Evolutionary conservation across 805 yeast species (phyloP).

Genomic region (Pichia pseudocactophila): DNA sequence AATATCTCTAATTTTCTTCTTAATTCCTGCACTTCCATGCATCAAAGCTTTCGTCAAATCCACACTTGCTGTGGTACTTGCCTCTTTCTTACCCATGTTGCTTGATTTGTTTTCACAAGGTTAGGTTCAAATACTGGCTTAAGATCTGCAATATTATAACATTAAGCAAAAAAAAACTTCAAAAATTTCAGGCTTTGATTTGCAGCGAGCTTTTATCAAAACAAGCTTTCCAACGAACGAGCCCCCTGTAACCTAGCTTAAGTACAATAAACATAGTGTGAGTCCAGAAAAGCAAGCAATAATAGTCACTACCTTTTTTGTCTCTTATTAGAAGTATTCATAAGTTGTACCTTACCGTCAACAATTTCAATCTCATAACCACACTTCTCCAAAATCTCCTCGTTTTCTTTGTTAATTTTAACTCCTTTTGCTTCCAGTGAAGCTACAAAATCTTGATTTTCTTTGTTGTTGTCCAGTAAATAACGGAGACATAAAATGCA

Average conservation of each 20-base stretch:
- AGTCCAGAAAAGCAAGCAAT: too few relatives aligned
- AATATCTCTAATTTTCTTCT: constrained; percentile 80
- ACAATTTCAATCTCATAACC: constrained; percentile 71
- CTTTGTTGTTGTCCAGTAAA: constrained; percentile 50
- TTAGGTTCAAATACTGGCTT: too few relatives aligned
- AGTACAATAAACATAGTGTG: too few relatives aligned
- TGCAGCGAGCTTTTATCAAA: too few relatives aligned
- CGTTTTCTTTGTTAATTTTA: constrained; percentile 49
- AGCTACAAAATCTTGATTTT: constrained; percentile 72
- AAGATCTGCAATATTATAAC: too few relatives aligned
- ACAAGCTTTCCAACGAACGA: too few relatives aligned
- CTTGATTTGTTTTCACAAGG: too few relatives aligned
- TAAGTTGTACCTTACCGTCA: constrained; percentile 61
- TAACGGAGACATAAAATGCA: constrained; percentile 72
- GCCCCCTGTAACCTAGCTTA: too few relatives aligned
- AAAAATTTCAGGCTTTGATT: too few relatives aligned
- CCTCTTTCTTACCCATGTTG: constrained; percentile 9
- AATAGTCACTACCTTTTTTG: background rate
- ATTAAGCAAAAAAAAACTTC: background rate
- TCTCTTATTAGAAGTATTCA: constrained; percentile 13
- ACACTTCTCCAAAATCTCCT: constrained; percentile 38
- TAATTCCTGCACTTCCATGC: constrained; percentile 44
- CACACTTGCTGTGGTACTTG: constrained; percentile 13
- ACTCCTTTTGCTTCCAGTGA: constrained; percentile 66
- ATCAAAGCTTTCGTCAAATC: constrained; percentile 24